These are phyloP conservation scores for Amanita phalloides DNA, from an alignment of 768 basidiomycete genomes.

Conservation along the genomic window DNA sequence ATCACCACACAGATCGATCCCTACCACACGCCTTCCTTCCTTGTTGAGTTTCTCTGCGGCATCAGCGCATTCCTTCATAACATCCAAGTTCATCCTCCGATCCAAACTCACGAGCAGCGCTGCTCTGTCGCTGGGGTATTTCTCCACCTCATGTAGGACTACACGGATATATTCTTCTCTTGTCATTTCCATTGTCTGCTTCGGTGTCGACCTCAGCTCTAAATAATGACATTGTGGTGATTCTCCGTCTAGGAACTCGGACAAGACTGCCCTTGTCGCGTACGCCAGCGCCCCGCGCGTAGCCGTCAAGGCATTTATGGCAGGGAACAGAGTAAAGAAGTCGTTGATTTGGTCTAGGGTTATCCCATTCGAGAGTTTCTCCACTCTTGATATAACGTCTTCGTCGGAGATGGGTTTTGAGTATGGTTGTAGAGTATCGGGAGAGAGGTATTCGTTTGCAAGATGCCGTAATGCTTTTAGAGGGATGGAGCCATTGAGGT, in stretches of 20 bases:
- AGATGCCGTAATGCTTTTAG: slow-evolving; percentile 51
- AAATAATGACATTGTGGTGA: slow-evolving; percentile 56
- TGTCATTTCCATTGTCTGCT: slow-evolving; percentile 45
- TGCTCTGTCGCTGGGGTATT: slow-evolving; percentile 37
- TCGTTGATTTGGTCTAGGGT: slow-evolving; percentile 47
- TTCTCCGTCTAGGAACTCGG: slow-evolving; percentile 42
- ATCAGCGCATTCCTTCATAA: slow-evolving; percentile 43
- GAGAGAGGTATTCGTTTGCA: slow-evolving; percentile 28
- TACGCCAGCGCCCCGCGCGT: slow-evolving; percentile 40
- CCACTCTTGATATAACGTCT: slow-evolving; percentile 18
- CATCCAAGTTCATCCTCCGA: slow-evolving; percentile 45
- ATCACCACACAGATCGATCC: slow-evolving; percentile 75
- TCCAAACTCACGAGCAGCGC: slow-evolving; percentile 72
- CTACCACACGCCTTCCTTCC: slow-evolving; percentile 56
- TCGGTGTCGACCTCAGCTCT: slow-evolving; percentile 78
- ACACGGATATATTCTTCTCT: slow-evolving; percentile 49
- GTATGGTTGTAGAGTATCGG: slow-evolving; percentile 5
- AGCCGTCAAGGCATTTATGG: slow-evolving; percentile 69
- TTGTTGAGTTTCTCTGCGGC: slow-evolving; percentile 43
- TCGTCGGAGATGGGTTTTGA: slow-evolving; percentile 13
- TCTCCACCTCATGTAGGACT: slow-evolving; percentile 56
- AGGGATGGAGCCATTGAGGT: slow-evolving; percentile 80
- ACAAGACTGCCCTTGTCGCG: slow-evolving; percentile 57
- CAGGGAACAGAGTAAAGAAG: slow-evolving; percentile 68
- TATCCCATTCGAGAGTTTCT: slow-evolving; percentile 31